phyloP scores from a whole-genome alignment of 306 rosid genomes.

The Styphnolobium japonicum region DNA sequence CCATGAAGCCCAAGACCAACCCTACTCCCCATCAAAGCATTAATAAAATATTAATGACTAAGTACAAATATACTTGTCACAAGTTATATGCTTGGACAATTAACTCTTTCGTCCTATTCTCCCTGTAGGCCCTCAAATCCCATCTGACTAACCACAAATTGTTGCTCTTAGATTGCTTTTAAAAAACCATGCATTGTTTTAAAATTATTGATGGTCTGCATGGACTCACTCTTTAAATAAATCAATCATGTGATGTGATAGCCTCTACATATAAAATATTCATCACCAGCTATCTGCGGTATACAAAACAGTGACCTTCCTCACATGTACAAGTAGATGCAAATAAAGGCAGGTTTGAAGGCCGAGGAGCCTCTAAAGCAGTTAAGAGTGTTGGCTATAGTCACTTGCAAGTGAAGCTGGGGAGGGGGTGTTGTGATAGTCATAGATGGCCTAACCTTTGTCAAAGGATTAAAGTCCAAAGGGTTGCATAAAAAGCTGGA shows the following conservation, averaged over 20 bases:
- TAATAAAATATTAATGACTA: background rate
- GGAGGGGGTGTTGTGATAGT: constrained; percentile 23
- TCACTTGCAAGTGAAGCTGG: constrained; percentile 17
- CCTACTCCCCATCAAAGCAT: background rate
- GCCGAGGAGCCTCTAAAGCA: constrained; percentile 25
- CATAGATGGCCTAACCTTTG: constrained; percentile 18
- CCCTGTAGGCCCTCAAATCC: background rate
- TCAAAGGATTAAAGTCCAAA: constrained; percentile 12
- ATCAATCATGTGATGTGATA: background rate
- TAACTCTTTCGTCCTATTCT: constrained; percentile 18
- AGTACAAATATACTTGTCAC: constrained; percentile 25
- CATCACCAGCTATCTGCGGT: background rate
- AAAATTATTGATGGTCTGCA: background rate
- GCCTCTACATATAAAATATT: background rate
- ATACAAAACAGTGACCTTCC: constrained; percentile 8
- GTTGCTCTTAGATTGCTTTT: background rate
- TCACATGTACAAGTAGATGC: constrained; percentile 27
- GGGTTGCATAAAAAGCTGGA: constrained; percentile 38
- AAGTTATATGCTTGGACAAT: constrained; percentile 17
- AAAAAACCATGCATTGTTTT: constrained; percentile 27
- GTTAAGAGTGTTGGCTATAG: constrained; percentile 32
- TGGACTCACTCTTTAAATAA: constrained; percentile 6
- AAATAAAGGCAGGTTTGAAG: constrained; percentile 38
- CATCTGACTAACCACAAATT: background rate
- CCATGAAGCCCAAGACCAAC: constrained; percentile 1